Evolutionary conservation across 208 protist species (phyloP).

Genomic region (Leishmania martiniquensis): DNA sequence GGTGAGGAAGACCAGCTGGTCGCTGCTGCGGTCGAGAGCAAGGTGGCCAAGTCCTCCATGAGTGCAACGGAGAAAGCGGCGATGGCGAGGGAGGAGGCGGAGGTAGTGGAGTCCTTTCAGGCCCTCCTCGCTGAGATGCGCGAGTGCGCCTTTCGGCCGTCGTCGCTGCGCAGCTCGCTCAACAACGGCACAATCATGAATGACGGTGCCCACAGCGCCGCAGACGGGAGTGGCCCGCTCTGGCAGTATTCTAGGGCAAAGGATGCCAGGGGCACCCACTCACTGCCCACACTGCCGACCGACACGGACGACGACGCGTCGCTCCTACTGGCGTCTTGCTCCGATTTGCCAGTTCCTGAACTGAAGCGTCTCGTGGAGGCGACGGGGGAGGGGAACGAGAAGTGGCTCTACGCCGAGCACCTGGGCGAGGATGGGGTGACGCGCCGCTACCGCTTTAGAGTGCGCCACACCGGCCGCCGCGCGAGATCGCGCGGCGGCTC

Average conservation of each 20-base stretch:
- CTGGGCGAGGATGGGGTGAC: slow-evolving; percentile 35
- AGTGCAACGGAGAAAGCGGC: slow-evolving; percentile 19
- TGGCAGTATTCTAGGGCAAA: slow-evolving; percentile 1
- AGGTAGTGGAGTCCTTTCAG: slow-evolving; percentile 45
- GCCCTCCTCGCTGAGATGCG: slow-evolving; percentile 46
- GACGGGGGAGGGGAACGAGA: neutral
- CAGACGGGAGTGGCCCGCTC: neutral
- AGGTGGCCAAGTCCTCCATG: slow-evolving; percentile 17
- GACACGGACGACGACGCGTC: slow-evolving; percentile 3
- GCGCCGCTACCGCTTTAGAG: slow-evolving; percentile 27
- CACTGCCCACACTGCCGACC: neutral
- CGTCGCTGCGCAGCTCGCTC: slow-evolving; percentile 8
- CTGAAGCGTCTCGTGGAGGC: slow-evolving; percentile 22
- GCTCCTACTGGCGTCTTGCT: slow-evolving; percentile 4
- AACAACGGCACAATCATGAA: neutral
- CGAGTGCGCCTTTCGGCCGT: slow-evolving; percentile 8
- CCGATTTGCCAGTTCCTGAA: slow-evolving; percentile 20
- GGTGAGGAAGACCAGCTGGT: slow-evolving; percentile 65
- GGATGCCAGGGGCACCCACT: neutral
- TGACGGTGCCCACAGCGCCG: neutral
- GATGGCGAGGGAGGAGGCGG: slow-evolving; percentile 32
- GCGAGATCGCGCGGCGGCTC: neutral
- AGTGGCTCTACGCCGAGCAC: slow-evolving; percentile 45
- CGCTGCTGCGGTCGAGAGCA: slow-evolving; percentile 36
- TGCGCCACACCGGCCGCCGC: slow-evolving; percentile 1